Evolutionary conservation across 2,329 filamentous ascomycete genomes (phyloP).

Genomic region (Passalora sequoiae): DNA sequence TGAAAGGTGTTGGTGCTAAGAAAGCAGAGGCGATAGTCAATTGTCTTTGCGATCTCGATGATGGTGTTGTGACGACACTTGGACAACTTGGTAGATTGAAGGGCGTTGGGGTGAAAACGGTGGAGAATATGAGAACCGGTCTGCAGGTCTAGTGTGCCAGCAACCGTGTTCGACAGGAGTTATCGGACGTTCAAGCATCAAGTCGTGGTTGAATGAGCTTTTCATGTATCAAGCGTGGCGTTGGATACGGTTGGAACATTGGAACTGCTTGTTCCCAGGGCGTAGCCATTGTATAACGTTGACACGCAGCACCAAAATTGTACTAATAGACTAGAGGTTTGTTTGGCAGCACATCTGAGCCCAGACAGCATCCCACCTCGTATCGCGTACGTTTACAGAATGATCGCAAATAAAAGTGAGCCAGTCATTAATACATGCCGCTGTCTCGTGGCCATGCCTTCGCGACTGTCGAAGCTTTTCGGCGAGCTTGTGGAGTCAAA

Average conservation of each 20-base stretch:
- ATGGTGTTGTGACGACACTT: slow-evolving; percentile 36
- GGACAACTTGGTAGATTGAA: slow-evolving; percentile 43
- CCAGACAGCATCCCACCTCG: too few relatives aligned
- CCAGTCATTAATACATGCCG: slow-evolving; percentile 19
- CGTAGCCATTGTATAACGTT: too few relatives aligned
- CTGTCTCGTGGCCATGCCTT: slow-evolving; percentile 25
- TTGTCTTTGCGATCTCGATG: slow-evolving; percentile 44
- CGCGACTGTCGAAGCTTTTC: slow-evolving; percentile 23
- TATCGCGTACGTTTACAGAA: slow-evolving; percentile 23
- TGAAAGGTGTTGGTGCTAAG: slow-evolving; percentile 68
- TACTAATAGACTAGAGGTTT: too few relatives aligned
- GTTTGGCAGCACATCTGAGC: too few relatives aligned
- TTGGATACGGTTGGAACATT: too few relatives aligned
- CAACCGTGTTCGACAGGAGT: too few relatives aligned
- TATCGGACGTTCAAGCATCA: too few relatives aligned
- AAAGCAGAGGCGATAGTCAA: slow-evolving; percentile 56
- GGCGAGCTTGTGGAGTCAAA: slow-evolving; percentile 22
- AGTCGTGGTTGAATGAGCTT: too few relatives aligned
- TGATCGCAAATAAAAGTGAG: slow-evolving; percentile 19
- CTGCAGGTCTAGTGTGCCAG: slow-evolving; percentile 7
- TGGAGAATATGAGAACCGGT: slow-evolving; percentile 47
- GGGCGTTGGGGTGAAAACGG: slow-evolving; percentile 47
- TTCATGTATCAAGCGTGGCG: too few relatives aligned
- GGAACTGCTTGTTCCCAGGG: too few relatives aligned
- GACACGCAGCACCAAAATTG: too few relatives aligned